Conservation (phyloP, 495 filamentous ascomycete genomes). For the Aspergillus conjunctus region DNA sequence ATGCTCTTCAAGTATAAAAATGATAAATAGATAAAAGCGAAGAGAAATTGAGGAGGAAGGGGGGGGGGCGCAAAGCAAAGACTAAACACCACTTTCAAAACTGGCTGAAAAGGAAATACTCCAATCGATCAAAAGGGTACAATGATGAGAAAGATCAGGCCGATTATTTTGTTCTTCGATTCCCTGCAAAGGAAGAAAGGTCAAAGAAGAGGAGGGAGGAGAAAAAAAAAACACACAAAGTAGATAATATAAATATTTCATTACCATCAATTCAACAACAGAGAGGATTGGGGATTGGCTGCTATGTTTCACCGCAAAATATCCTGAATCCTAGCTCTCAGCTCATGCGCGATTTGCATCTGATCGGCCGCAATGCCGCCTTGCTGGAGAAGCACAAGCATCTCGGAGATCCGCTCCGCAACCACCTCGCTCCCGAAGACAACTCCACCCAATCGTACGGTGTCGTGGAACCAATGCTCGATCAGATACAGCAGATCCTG, state of each 20-base stretch:
- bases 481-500: slow-evolving; percentile 64
- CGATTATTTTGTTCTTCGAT: neutral
- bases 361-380: slow-evolving; percentile 37
- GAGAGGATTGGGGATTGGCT: neutral
- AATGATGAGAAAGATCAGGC: neutral
- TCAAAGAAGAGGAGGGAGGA: slow-evolving; percentile 11
- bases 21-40: neutral
- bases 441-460: slow-evolving; percentile 53
- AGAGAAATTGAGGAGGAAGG: neutral
- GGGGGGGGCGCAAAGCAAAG: neutral
- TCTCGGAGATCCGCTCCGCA: slow-evolving; percentile 49
- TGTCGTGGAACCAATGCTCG: slow-evolving; percentile 63
- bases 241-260: slow-evolving; percentile 11
- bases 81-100: slow-evolving; percentile 3
- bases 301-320: slow-evolving; percentile 38
- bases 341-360: slow-evolving; percentile 35
- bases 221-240: slow-evolving; percentile 10
- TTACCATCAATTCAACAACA: slow-evolving; percentile 14
- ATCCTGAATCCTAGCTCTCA: slow-evolving; percentile 49
- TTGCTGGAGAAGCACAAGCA: slow-evolving; percentile 49
- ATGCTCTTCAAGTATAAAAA: slow-evolving; percentile 2
- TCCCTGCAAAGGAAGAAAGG: neutral
- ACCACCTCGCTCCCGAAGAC: slow-evolving; percentile 57
- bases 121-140: neutral
- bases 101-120: slow-evolving; percentile 1